Percentiles rank a stretch among this genome's conserved stretches.
Evolutionary conservation across 331 rosid genomes (phyloP).

Genomic region (Prunus yedoensis): DNA sequence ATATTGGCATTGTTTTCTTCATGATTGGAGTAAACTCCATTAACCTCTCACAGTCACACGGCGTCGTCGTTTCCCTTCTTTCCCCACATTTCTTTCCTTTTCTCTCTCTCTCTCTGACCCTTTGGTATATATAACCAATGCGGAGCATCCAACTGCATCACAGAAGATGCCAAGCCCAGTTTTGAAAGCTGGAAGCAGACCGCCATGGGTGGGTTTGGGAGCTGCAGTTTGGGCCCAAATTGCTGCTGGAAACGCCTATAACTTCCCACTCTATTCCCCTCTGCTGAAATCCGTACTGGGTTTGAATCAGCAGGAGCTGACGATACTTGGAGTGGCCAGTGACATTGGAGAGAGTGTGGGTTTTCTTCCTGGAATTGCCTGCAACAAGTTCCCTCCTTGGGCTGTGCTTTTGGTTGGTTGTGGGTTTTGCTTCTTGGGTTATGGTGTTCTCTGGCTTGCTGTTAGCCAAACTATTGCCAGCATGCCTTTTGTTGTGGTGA

Average conservation of each 20-base stretch:
- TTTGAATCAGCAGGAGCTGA: slow-evolving; percentile 67
- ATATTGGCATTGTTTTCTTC: not conserved
- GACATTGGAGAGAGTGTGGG: slow-evolving; percentile 74
- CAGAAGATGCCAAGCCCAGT: slow-evolving; percentile 40
- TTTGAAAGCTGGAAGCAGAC: slow-evolving; percentile 76
- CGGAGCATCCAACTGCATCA: not conserved
- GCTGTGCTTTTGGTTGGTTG: slow-evolving; percentile 64
- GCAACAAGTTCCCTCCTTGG: slow-evolving; percentile 89
- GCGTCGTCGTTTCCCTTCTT: not conserved
- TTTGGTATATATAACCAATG: not conserved
- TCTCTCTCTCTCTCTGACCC: not conserved
- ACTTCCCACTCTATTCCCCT: slow-evolving; percentile 75
- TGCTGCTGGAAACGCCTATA: slow-evolving; percentile 54
- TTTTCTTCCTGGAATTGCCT: slow-evolving; percentile 76
- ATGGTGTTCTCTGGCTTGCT: slow-evolving; percentile 72
- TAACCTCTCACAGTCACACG: not conserved
- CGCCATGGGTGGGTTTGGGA: slow-evolving; percentile 91
- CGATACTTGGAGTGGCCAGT: slow-evolving; percentile 76
- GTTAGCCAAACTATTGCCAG: slow-evolving; percentile 39
- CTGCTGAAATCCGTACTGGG: slow-evolving; percentile 64
- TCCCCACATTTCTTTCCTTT: not conserved
- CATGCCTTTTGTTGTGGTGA: slow-evolving; percentile 59
- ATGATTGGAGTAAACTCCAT: not conserved
- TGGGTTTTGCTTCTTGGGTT: slow-evolving; percentile 57
- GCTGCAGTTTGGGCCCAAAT: slow-evolving; percentile 81